Base-by-base conservation (phyloP, 2,329 filamentous ascomycete genomes). In the Sclerotinia trifoliorum region DNA sequence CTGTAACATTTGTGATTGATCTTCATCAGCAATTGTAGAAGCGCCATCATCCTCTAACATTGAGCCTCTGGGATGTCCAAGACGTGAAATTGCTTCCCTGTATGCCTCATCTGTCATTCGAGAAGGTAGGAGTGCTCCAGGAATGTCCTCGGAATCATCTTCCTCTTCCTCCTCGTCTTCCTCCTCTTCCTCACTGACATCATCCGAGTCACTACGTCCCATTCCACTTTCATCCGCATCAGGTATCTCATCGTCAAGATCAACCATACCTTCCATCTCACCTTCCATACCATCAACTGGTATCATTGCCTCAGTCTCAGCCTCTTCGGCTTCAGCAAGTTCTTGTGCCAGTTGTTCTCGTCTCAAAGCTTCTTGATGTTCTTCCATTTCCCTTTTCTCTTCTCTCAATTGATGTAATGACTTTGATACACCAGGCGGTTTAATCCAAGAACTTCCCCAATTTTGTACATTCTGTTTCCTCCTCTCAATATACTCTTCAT, bases 381-480 rank as follows among this genome's bases (percentile, higher is more conserved):
- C 95, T 77, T 94, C 90, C 67, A 91, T 86, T 81, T 99, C 95
- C 15, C 91, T 86, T 73, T 90, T 88, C 81, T 99, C 95, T 80
- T 99, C 95, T 54, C 91, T 89, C 80, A 93, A 87, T 71, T 96
- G 93, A 77, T 96, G 90, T 69, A 97, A 87, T 1, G 94, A 97
- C 83, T 98, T 99, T 68, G 88, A 79, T 67, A 97, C 85, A 10
- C 94, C 95, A 0, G 93, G 93, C 0, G 95, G 95, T 69, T 90
- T 91, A 67, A 99, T 89, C 95, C 95, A 99, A 56, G 86, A 86
- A 72, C 89, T 91, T 70, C 95, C 95, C 77, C 96, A 97, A 75
- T 93, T 91, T 60, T 90, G 87, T 42, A 98, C 90, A 73, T 94
- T 93, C 60, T 87, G 81, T 75, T 94, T 93, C 58, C 94, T 92